Evolutionary conservation across 106 monocot genomes (phyloP).

Genomic region (Acorus gramineus): DNA sequence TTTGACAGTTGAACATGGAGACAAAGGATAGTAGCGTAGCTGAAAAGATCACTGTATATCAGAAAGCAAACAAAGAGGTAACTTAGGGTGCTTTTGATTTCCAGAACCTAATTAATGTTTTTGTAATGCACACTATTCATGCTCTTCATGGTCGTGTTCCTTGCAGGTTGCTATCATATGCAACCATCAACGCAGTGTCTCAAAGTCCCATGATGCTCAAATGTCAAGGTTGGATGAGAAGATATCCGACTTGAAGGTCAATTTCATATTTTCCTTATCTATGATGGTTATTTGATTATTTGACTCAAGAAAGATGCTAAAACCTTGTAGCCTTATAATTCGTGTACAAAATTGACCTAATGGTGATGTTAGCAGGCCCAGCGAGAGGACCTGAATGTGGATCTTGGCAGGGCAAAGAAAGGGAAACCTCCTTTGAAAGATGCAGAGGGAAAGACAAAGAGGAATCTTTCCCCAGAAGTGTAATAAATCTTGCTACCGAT

Average conservation of each 20-base stretch:
- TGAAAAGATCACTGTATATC: conserved; percentile 87
- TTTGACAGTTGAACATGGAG: conserved; percentile 57
- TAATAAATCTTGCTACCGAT: conserved; percentile 16
- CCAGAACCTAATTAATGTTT: too few species aligned
- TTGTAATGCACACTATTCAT: too few species aligned
- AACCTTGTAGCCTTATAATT: too few species aligned
- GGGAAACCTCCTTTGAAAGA: conserved; percentile 75
- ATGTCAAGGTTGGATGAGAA: conserved; percentile 79
- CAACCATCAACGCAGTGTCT: conserved; percentile 90
- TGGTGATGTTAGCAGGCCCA: conserved; percentile 28
- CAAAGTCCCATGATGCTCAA: conserved; percentile 84
- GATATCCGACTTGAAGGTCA: conserved; percentile 72
- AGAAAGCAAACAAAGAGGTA: conserved; percentile 92
- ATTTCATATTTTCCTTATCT: too few species aligned
- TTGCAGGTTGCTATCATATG: conserved; percentile 84
- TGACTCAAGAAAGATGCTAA: too few species aligned
- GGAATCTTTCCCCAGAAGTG: conserved; percentile 61
- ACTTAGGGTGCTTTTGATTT: too few species aligned
- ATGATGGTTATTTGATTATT: too few species aligned
- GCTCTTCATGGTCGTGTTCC: too few species aligned
- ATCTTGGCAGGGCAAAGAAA: conserved; percentile 63
- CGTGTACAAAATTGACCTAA: too few species aligned
- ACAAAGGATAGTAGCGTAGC: conserved; percentile 45
- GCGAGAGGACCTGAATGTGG: conserved; percentile 51
- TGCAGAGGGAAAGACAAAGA: conserved; percentile 62